Evolutionary conservation across 2,329 filamentous ascomycete genomes (phyloP), one percentile per base, ranked within the genome.

Genomic region (Lasiodiplodia citricola): DNA sequence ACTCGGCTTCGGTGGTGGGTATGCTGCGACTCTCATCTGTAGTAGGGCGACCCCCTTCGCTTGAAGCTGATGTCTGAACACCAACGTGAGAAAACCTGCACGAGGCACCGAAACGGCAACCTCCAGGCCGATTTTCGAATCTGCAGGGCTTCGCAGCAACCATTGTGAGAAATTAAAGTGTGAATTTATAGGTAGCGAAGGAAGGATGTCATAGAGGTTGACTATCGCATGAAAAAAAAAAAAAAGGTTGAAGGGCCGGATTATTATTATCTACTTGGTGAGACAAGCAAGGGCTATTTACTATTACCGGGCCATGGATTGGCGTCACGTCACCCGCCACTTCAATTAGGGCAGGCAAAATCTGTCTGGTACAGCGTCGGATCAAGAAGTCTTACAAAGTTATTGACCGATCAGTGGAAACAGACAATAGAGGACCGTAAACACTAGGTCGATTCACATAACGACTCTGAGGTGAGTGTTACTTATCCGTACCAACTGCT

Each of bases 1-100:
- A 62, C 41, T 68, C 66, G 28, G 21, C 63, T 47, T 66, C 63
- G 21, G 63, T n/a, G 31, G 18, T 66, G 25, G 31, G 35, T 14
- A 28, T 25, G 5, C 25, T 23, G 35, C 35, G 63, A 44, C 10
- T n/a, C 18, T 25, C 50, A 41, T 51, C 47, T 51, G 47, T 51
- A 23, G 47, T 51, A 51, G 47, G 21, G 21, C 47, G 18, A 23
- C 47, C n/a, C 47, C 21, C 47, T 23, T 51, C 16, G 47, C 47
- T 51, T 51, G 47, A 51, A 14, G 47, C 47, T 51, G 47, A 23
- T 51, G 47, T 51, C 47, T 21, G 47, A 51, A 51, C 47, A 51
- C 47, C 47, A 51, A 51, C 47, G 21, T 51, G 47, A 51, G 47
- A 51, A 51, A 51, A 51, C 13, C 21, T 51, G 47, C 47, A 51